Percentiles rank a stretch among this genome's conserved stretches.
Evolutionary conservation across 768 basidiomycete genomes (phyloP).

Genomic region (Russula abietina): DNA sequence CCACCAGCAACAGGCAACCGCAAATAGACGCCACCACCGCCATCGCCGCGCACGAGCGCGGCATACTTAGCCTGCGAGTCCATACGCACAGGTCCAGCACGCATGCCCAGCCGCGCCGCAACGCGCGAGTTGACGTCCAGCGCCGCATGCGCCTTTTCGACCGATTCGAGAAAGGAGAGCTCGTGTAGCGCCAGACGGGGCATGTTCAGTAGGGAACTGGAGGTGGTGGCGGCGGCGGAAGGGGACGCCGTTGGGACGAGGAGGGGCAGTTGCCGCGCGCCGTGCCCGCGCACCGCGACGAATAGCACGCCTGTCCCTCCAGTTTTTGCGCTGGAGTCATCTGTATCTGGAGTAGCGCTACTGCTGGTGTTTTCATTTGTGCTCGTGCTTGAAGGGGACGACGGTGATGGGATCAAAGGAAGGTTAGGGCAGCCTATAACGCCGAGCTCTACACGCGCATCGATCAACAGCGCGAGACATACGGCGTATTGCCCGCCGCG

Average conservation of each 20-base stretch:
- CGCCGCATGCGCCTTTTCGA: slow-evolving; percentile 89
- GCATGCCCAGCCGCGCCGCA: slow-evolving; percentile 58
- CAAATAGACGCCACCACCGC: slow-evolving; percentile 58
- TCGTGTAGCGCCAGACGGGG: slow-evolving; percentile 41
- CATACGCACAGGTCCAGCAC: slow-evolving; percentile 69
- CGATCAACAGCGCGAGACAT: slow-evolving; percentile 49
- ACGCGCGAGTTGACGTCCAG: slow-evolving; percentile 78
- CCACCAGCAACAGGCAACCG: slow-evolving; percentile 62
- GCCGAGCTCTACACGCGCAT: slow-evolving; percentile 48
- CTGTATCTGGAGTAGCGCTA: background rate
- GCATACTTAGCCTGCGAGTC: slow-evolving; percentile 97
- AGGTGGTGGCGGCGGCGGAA: slow-evolving; percentile 32
- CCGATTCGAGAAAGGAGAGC: slow-evolving; percentile 80
- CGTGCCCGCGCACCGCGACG: slow-evolving; percentile 80
- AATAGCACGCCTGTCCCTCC: slow-evolving; percentile 69
- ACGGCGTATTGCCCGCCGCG: slow-evolving; percentile 58
- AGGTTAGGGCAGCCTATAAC: slow-evolving; percentile 83
- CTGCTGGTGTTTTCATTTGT: slow-evolving; percentile 39
- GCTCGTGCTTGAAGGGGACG: slow-evolving; percentile 32
- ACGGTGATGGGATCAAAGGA: slow-evolving; percentile 34
- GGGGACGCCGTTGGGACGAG: slow-evolving; percentile 35
- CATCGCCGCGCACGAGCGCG: slow-evolving; percentile 79
- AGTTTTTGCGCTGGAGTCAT: background rate
- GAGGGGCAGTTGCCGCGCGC: slow-evolving; percentile 67
- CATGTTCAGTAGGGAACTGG: slow-evolving; percentile 40